Evolutionary conservation across 768 basidiomycete species (phyloP).

Genomic region (Hebeloma cylindrosporum): DNA sequence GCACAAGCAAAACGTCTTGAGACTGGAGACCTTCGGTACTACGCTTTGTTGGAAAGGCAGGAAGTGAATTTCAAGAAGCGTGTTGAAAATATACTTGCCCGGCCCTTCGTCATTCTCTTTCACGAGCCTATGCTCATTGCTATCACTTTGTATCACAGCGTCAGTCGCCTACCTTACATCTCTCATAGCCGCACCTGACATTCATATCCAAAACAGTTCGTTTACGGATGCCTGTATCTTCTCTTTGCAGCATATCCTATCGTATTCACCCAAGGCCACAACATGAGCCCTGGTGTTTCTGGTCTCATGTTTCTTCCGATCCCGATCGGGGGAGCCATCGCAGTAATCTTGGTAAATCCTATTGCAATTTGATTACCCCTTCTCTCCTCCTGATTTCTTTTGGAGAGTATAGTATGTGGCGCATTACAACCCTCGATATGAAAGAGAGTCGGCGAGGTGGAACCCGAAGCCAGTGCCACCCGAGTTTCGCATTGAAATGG

Average conservation of each 20-base stretch:
- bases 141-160: constrained; percentile 62
- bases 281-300: constrained; percentile 51
- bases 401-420: constrained; percentile 49
- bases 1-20: constrained; percentile 51
- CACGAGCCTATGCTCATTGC: constrained; percentile 67
- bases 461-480: constrained; percentile 58
- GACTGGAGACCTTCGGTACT: constrained; percentile 51
- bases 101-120: constrained; percentile 64
- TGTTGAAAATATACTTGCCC: constrained; percentile 46
- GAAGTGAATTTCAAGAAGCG: constrained; percentile 39
- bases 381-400: background rate
- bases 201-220: constrained; percentile 39
- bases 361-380: background rate
- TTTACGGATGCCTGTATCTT: constrained; percentile 63
- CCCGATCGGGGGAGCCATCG: constrained; percentile 48
- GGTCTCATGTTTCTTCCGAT: constrained; percentile 65
- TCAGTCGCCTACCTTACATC: constrained; percentile 26
- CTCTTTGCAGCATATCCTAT: constrained; percentile 63
- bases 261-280: constrained; percentile 53
- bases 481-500: constrained; percentile 53
- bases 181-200: background rate
- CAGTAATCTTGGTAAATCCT: constrained; percentile 41
- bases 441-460: constrained; percentile 39
- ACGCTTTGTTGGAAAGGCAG: constrained; percentile 50
- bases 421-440: constrained; percentile 51